These are phyloP conservation scores for Ceratobasidium sp. DNA, from an alignment of 1,284 basidiomycete species.

Conservation along the genomic window DNA sequence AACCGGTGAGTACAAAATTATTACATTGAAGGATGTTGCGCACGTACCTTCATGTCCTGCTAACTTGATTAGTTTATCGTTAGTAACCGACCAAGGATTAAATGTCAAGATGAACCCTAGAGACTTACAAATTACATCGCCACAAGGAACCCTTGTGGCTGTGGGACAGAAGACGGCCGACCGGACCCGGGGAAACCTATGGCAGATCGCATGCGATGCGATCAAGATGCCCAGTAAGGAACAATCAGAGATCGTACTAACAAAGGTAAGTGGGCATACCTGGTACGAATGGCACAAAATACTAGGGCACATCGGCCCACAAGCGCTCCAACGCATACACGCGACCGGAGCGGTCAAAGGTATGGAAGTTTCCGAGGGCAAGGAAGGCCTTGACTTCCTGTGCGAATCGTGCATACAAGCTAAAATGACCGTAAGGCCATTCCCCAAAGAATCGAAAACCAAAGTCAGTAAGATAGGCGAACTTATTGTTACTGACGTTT, in stretches of 20 bases:
- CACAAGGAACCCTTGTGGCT: neutral
- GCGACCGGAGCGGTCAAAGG: neutral
- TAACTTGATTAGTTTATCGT: constrained; percentile 58
- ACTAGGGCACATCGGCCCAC: neutral
- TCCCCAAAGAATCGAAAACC: too few relatives aligned
- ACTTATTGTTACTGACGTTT: too few relatives aligned
- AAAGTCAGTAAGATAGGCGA: too few relatives aligned
- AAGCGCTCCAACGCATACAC: neutral
- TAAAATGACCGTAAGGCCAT: too few relatives aligned
- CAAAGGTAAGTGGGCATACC: neutral
- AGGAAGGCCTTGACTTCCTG: too few relatives aligned
- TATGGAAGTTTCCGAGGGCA: neutral
- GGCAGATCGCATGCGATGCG: neutral
- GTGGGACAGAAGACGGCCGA: neutral
- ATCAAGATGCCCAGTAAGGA: neutral
- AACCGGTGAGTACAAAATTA: constrained; percentile 21
- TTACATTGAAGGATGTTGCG: constrained; percentile 55
- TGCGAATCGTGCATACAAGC: too few relatives aligned
- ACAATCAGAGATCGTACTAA: neutral
- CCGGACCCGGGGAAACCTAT: neutral
- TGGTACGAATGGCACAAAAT: neutral
- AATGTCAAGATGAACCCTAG: neutral
- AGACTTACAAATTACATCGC: neutral
- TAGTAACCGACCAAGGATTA: constrained; percentile 45
- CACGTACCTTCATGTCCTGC: constrained; percentile 57